Evolutionary conservation across 2,329 filamentous ascomycete species (phyloP), one percentile per base, ranked within the genome.

Genomic region (Bipolaris cookei): DNA sequence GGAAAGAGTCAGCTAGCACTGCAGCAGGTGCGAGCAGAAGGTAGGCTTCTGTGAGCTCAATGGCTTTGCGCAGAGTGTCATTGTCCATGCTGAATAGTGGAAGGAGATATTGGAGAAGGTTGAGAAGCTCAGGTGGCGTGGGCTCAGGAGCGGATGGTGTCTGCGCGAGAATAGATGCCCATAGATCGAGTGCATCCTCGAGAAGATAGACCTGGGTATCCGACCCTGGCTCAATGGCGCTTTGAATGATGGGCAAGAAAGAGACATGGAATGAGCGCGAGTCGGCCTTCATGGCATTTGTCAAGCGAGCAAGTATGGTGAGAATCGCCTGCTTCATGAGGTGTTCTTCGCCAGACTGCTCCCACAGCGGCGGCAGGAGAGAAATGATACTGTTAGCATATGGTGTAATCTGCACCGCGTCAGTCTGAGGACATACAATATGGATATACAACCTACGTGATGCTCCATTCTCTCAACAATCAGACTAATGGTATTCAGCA

Each of bases 311-410:
- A 49, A 98, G 86, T 37, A 98, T 89, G 2, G 90, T 91, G 55
- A 98, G 84, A 50, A 98, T 92, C 1, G 92, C 88, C 77, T 97
- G 93, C 76, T 98, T 98, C 82, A 97, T 90, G 75, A 98, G 86
- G 77, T 92, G 91, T 69, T 95, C 91, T 58, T 96, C 90, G 0
- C 89, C 91, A 2, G 91, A 92, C 49, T 88, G 86, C 58, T 91
- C 88, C 95, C 95, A 99, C 0, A 98, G 82, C 3, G 83, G 83
- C 0, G 94, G 93, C 6, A 98, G 82, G 11, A 92, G 84, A 1
- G 86, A 82, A 76, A 99, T 89, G 58, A 99, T 90, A 58, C 89
- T 86, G 67, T 96, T 91, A 4, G 91, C 91, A 59, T 84, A 88
- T 1, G 84, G 84, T 3, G 81, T 79, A 56, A 88, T 86, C 81